A percentile compares a stretch with the other conserved stretches of the same genome.
Evolutionary conservation across 768 basidiomycete species (phyloP).

Genomic region (Phallus indusiatus): DNA sequence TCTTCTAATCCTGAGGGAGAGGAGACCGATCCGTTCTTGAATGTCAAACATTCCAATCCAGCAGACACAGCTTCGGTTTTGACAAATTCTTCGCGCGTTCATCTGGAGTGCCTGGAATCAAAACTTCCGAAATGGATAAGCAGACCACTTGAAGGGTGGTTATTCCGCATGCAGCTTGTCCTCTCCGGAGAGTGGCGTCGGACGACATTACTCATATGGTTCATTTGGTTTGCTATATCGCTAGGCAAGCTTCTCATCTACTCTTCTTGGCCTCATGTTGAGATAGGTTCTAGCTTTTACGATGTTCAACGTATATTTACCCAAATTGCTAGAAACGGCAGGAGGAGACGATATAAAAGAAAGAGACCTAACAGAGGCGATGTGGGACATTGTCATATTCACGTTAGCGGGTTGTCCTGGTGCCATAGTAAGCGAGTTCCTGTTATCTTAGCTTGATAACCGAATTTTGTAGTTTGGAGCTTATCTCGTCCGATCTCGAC

Average conservation of each 20-base stretch:
- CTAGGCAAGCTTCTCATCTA: slow-evolving; percentile 42
- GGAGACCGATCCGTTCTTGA: slow-evolving; percentile 9
- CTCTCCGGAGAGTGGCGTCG: slow-evolving; percentile 65
- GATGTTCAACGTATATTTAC: slow-evolving; percentile 90
- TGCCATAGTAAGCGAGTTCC: slow-evolving; percentile 49
- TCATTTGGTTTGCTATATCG: slow-evolving; percentile 64
- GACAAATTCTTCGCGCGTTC: background rate
- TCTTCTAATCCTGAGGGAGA: background rate
- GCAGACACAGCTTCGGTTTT: background rate
- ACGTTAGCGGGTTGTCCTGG: slow-evolving; percentile 81
- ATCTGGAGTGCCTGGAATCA: background rate
- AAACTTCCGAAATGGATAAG: slow-evolving; percentile 45
- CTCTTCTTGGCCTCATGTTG: background rate
- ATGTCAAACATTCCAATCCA: background rate
- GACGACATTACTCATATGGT: slow-evolving; percentile 76
- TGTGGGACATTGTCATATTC: slow-evolving; percentile 85
- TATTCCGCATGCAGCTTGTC: slow-evolving; percentile 58
- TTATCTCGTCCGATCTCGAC: slow-evolving; percentile 55
- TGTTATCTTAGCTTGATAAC: background rate
- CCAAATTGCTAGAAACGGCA: slow-evolving; percentile 71
- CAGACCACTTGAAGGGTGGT: slow-evolving; percentile 57
- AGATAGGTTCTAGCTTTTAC: slow-evolving; percentile 52
- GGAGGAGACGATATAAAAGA: slow-evolving; percentile 17
- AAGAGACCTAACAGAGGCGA: slow-evolving; percentile 46
- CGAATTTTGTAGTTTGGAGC: slow-evolving; percentile 59